Evolutionary conservation across 164 flowering plant genomes (phyloP).

Genomic region (Brasenia schreberi): DNA sequence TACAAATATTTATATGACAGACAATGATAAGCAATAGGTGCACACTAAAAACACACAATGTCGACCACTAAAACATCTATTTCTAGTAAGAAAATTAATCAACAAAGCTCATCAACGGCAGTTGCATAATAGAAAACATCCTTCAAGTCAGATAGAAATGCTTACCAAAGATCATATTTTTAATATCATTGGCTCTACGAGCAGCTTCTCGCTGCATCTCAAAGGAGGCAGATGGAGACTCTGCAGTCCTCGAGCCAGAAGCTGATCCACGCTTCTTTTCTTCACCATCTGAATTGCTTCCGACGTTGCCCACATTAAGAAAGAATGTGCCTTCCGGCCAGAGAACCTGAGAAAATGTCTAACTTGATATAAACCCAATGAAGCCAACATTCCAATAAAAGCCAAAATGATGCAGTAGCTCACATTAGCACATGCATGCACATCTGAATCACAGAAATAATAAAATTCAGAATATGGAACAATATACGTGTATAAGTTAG

Average conservation of each 20-base stretch:
- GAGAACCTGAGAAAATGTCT: conserved; percentile 33
- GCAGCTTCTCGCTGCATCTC: conserved; percentile 88
- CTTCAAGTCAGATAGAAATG: neutral
- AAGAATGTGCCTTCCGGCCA: conserved; percentile 94
- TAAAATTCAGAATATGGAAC: no score
- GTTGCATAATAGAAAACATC: neutral
- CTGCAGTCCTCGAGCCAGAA: conserved; percentile 18
- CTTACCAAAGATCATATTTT: conserved; percentile 80
- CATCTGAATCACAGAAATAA: no score
- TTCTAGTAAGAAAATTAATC: neutral
- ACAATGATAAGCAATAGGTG: no score
- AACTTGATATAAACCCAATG: no score
- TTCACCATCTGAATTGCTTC: conserved; percentile 12
- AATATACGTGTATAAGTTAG: no score
- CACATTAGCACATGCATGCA: no score
- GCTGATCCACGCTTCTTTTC: conserved; percentile 14
- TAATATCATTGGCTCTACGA: conserved; percentile 83
- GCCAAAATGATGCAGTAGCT: no score
- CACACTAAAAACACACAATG: no score
- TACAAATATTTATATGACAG: no score
- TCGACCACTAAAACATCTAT: no score
- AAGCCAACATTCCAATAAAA: no score
- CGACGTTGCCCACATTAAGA: conserved; percentile 20
- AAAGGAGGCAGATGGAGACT: conserved; percentile 41
- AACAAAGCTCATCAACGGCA: neutral